phyloP scores from a whole-genome alignment of 495 filamentous ascomycete species.

The Penicillium turbatum region DNA sequence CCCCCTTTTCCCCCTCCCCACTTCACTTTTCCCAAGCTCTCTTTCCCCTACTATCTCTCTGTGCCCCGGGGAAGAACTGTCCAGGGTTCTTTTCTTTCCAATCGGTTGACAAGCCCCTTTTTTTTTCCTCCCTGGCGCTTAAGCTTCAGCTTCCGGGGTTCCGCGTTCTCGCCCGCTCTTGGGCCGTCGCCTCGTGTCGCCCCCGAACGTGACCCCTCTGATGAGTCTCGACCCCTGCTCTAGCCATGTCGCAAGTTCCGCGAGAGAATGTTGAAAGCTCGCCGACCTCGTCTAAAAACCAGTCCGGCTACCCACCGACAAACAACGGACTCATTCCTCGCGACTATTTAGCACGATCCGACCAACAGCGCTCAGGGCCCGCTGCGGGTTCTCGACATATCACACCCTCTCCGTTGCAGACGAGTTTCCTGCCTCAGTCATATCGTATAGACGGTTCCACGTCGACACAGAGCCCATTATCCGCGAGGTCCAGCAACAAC shows the following conservation, averaged over 20 bases:
- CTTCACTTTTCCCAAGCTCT: slow-evolving; percentile 6
- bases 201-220: slow-evolving; percentile 25
- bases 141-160: slow-evolving; percentile 27
- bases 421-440: slow-evolving; percentile 28
- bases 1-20: slow-evolving; percentile 3
- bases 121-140: slow-evolving; percentile 9
- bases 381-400: slow-evolving; percentile 30
- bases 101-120: slow-evolving; percentile 14
- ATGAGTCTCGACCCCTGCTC: slow-evolving; percentile 21
- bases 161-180: slow-evolving; percentile 17
- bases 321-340: slow-evolving; percentile 31
- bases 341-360: slow-evolving; percentile 33
- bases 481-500: slow-evolving; percentile 26
- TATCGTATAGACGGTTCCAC: slow-evolving; percentile 21
- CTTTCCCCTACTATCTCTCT: background rate
- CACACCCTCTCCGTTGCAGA: slow-evolving; percentile 36
- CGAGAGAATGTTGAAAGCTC: slow-evolving; percentile 30
- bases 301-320: slow-evolving; percentile 13
- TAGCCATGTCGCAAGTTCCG: slow-evolving; percentile 40
- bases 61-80: background rate
- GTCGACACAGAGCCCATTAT: slow-evolving; percentile 31
- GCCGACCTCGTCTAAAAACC: slow-evolving; percentile 15
- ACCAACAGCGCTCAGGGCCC: slow-evolving; percentile 21
- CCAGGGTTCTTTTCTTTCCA: background rate
- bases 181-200: slow-evolving; percentile 15